phyloP scores from a whole-genome alignment of 768 basidiomycete species.

The Goffeauzyma gilvescens region DNA sequence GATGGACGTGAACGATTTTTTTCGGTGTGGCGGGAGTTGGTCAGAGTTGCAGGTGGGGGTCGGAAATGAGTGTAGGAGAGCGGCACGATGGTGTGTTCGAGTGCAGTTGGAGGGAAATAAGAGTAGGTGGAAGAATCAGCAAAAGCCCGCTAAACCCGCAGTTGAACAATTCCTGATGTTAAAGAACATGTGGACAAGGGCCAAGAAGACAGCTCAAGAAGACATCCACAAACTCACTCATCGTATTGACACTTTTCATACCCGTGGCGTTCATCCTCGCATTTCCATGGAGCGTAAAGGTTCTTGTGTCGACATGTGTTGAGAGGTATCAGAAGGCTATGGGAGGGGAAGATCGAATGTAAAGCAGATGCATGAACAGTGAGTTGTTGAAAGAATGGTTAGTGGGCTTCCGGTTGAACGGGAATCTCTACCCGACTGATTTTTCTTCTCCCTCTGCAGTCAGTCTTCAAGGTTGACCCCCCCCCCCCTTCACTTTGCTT shows the following conservation, averaged over 20 bases:
- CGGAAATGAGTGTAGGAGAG: not conserved
- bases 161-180: not conserved
- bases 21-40: too few species aligned
- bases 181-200: not conserved
- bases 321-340: slow-evolving; percentile 64
- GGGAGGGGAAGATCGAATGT: not conserved
- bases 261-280: slow-evolving; percentile 61
- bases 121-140: not conserved
- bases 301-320: slow-evolving; percentile 67
- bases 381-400: not conserved
- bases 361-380: not conserved
- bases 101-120: not conserved
- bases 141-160: not conserved
- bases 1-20: too few species aligned
- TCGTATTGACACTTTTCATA: slow-evolving; percentile 66
- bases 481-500: not conserved
- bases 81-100: not conserved
- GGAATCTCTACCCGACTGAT: not conserved
- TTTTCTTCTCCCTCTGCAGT: not conserved
- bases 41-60: too few species aligned
- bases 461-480: not conserved
- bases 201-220: not conserved
- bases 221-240: slow-evolving; percentile 45
- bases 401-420: not conserved
- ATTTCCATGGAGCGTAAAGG: slow-evolving; percentile 75